phyloP scores from a whole-genome alignment of 108 stramenopile species.

The Skeletonema grethae region DNA sequence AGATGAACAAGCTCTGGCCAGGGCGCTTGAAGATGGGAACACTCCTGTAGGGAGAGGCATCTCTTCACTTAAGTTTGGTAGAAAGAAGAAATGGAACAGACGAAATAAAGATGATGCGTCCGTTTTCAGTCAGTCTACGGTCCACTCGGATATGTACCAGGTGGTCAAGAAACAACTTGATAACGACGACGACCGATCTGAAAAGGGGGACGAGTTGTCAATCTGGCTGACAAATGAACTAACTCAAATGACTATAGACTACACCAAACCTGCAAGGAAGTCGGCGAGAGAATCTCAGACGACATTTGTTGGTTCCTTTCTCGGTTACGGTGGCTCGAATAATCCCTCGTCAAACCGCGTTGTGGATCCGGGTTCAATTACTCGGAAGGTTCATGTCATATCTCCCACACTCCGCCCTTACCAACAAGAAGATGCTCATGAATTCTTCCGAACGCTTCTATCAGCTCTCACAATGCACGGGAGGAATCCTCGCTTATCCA shows the following conservation, averaged over 20 bases:
- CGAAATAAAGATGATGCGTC: constrained; percentile 40
- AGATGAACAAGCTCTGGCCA: constrained; percentile 18
- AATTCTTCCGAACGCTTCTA: constrained; percentile 80
- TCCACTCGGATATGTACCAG: constrained; percentile 50
- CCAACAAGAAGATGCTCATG: constrained; percentile 91
- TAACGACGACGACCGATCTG: background rate
- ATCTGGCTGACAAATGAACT: constrained; percentile 78
- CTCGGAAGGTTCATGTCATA: constrained; percentile 78
- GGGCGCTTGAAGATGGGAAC: constrained; percentile 8
- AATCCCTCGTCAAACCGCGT: constrained; percentile 29
- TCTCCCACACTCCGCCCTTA: constrained; percentile 75
- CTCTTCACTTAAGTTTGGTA: background rate
- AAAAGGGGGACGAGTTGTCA: constrained; percentile 50
- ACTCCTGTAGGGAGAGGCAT: background rate
- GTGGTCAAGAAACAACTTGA: constrained; percentile 28
- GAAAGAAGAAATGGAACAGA: constrained; percentile 23
- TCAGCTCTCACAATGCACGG: constrained; percentile 86
- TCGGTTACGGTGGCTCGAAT: background rate
- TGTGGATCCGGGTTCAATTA: constrained; percentile 80
- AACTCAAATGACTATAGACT: constrained; percentile 74
- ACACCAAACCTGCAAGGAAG: constrained; percentile 40
- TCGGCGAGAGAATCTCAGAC: constrained; percentile 5
- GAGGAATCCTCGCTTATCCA: constrained; percentile 73
- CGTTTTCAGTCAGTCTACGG: constrained; percentile 24
- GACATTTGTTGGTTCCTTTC: constrained; percentile 16